Evolutionary conservation across 192 early-diverging fungal species (phyloP), one percentile per base, ranked within the genome.

Genomic region (Coemansia aciculifera): DNA sequence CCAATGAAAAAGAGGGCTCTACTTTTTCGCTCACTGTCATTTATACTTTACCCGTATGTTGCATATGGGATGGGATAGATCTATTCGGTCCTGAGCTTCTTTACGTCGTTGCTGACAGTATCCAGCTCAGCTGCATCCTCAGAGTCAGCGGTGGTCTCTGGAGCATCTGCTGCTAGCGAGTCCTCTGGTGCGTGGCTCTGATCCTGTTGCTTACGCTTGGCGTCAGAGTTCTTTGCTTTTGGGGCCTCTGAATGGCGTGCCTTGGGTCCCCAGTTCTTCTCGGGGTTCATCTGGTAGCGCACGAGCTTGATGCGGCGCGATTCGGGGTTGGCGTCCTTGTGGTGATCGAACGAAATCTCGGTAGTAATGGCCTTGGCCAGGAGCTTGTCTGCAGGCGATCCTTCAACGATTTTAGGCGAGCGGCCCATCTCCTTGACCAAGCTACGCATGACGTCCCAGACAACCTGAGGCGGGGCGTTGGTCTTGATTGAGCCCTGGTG

Each of bases 221-320:
- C 13, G 24, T 61, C 70, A 2, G 27, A 15, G n/a, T 39, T 63
- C 61, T 38, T 32, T 19, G 38, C 19, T 63, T 77, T 78, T 32
- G 76, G 72, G 0, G 69, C 38, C 66, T 72, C 71, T 0, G 68
- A 72, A 51, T 83, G 81, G 42, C 93, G 83, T 27, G 91, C 93
- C 76, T 96, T 97, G 42, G 98, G 98, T 0, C 98, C 98, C 98
- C 98, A 99, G 79, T 93, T 88, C 64, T 90, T 90, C 23, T 89
- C 89, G n/a, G 98, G 98, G 70, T 99, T 99, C 63, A 91, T 80
- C 73, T 99, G 97, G 79, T 91, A 98, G 63, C 98, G 88, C 27
- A 97, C 94, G 7, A 99, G 86, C 66, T 93, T 89, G 31, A 89
- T 84, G 56, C 89, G 89, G 56, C 90, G 83, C 13, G 93, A 95